Evolutionary conservation across 805 yeast species (phyloP).

Genomic region (Kazachstania viticola): DNA sequence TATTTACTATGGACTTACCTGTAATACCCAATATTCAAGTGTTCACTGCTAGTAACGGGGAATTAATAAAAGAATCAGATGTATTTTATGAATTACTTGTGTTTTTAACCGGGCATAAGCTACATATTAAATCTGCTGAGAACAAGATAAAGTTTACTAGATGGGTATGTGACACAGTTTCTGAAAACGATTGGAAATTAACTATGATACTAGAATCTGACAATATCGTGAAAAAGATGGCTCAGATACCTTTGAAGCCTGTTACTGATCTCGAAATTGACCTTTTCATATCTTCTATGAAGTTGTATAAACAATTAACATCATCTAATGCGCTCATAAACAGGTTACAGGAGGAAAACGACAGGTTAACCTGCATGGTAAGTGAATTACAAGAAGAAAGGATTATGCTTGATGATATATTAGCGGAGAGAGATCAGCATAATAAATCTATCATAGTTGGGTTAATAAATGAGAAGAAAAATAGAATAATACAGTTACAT

Average conservation of each 20-base stretch:
- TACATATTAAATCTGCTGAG: constrained; percentile 4
- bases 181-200: constrained; percentile 10
- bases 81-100: constrained; percentile 19
- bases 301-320: constrained; percentile 8
- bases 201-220: constrained; percentile 10
- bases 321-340: constrained; percentile 4
- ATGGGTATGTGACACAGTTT: constrained; percentile 10
- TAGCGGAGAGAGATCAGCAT: constrained; percentile 15
- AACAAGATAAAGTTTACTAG: constrained; percentile 5
- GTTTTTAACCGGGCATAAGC: constrained; percentile 10
- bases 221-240: constrained; percentile 14
- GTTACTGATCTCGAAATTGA: constrained; percentile 14
- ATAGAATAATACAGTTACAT: constrained; percentile 11
- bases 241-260: constrained; percentile 10
- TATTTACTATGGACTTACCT: constrained; percentile 4
- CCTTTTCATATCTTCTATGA: constrained; percentile 14
- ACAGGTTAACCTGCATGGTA: constrained; percentile 1
- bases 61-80: neutral
- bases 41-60: constrained; percentile 4
- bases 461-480: constrained; percentile 20
- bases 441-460: constrained; percentile 13
- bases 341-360: neutral
- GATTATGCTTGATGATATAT: constrained; percentile 6
- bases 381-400: constrained; percentile 7
- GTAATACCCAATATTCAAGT: constrained; percentile 5